These are phyloP conservation scores for Sporobolomyces phaffii DNA, from an alignment of 768 basidiomycete genomes.

Conservation along the genomic window DNA sequence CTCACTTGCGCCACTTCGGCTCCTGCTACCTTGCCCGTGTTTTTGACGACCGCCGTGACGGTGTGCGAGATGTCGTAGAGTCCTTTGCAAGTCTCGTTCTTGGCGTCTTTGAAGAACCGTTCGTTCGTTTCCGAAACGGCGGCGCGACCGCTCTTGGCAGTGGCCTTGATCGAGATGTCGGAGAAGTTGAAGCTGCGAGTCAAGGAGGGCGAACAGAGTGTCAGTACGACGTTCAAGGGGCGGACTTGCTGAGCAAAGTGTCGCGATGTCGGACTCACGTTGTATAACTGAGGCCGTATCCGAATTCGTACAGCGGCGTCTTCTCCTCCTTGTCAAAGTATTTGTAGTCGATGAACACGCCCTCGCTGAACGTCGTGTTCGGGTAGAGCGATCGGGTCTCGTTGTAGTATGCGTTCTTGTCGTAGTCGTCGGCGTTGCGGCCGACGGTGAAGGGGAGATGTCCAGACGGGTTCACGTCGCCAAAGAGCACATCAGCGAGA, in stretches of 20 bases:
- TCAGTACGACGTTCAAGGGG: too few species aligned
- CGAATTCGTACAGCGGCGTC: constrained; percentile 42
- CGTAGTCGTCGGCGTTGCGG: constrained; percentile 40
- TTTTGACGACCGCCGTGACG: constrained; percentile 28
- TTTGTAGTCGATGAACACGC: constrained; percentile 46
- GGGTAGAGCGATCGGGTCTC: not conserved
- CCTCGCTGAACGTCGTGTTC: constrained; percentile 41
- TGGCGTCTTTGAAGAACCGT: constrained; percentile 13
- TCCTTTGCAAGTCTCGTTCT: not conserved
- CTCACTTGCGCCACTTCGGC: constrained; percentile 33
- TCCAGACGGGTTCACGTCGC: constrained; percentile 58
- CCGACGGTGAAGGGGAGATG: constrained; percentile 51
- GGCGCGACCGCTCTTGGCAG: not conserved
- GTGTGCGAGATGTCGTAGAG: constrained; percentile 27
- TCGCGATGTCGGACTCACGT: too few species aligned
- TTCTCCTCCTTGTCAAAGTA: constrained; percentile 38
- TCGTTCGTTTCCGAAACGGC: constrained; percentile 29
- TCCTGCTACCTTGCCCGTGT: constrained; percentile 24
- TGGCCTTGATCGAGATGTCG: constrained; percentile 24
- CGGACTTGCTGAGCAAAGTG: too few species aligned
- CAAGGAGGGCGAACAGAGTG: not conserved
- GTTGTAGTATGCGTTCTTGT: constrained; percentile 41
- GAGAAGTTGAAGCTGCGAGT: constrained; percentile 41
- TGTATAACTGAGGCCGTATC: constrained; percentile 43
- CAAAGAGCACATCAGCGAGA: constrained; percentile 58